Evolutionary conservation across 306 rosid species (phyloP).

Genomic region (Vigna angularis): DNA sequence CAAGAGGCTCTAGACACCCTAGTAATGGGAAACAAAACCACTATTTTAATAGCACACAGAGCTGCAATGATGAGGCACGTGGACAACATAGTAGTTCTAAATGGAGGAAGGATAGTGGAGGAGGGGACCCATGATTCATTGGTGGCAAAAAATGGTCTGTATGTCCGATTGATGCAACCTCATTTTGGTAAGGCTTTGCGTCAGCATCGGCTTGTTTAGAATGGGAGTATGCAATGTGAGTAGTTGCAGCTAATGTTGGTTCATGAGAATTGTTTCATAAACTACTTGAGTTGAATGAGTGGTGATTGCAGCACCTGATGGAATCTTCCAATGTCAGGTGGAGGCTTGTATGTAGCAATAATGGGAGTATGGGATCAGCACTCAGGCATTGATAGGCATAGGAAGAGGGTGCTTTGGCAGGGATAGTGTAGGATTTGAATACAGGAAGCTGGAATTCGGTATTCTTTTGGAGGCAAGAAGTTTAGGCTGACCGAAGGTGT

Average conservation of each 20-base stretch:
- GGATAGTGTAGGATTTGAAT: constrained; percentile 62
- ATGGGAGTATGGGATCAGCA: constrained; percentile 48
- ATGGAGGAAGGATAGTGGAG: constrained; percentile 98
- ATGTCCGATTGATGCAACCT: constrained; percentile 97
- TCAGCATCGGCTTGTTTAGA: constrained; percentile 84
- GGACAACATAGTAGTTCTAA: constrained; percentile 96
- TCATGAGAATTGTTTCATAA: constrained; percentile 52
- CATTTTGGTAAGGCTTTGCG: constrained; percentile 97
- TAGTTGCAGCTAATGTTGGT: constrained; percentile 47
- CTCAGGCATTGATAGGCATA: constrained; percentile 49
- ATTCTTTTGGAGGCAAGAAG: constrained; percentile 90
- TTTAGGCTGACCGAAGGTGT: constrained; percentile 48
- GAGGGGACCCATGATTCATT: constrained; percentile 87
- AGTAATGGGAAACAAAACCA: constrained; percentile 98
- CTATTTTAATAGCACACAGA: constrained; percentile 97
- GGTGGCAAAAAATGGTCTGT: constrained; percentile 87
- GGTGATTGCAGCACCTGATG: constrained; percentile 47
- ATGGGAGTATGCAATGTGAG: constrained; percentile 37
- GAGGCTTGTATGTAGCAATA: constrained; percentile 43
- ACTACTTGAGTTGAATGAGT: constrained; percentile 51
- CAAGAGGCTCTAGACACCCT: constrained; percentile 99
- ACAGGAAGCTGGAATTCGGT: constrained; percentile 61
- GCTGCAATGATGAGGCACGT: constrained; percentile 99
- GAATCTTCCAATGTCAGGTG: constrained; percentile 45
- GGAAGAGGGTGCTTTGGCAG: constrained; percentile 56